phyloP scores from a whole-genome alignment of 768 basidiomycete species.

The Pholiota molesta region DNA sequence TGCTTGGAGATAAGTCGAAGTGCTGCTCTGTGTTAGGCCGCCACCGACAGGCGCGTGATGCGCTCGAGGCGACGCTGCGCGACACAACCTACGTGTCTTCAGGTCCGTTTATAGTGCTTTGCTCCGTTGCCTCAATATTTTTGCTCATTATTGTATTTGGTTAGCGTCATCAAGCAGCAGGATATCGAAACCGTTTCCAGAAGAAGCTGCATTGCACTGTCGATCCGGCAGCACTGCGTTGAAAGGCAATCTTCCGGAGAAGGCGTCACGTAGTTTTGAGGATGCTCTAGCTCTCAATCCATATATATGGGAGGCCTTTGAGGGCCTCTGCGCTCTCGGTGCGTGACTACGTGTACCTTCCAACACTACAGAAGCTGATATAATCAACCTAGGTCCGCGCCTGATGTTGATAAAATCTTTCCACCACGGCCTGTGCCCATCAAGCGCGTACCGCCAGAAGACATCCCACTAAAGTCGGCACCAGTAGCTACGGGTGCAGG shows the following conservation, averaged over 20 bases:
- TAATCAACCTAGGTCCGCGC: slow-evolving; percentile 55
- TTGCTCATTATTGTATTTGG: slow-evolving; percentile 17
- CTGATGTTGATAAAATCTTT: slow-evolving; percentile 74
- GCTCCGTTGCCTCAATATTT: slow-evolving; percentile 5
- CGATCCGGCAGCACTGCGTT: slow-evolving; percentile 75
- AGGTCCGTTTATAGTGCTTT: slow-evolving; percentile 45
- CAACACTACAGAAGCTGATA: slow-evolving; percentile 20
- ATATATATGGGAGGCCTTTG: slow-evolving; percentile 91
- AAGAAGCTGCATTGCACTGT: slow-evolving; percentile 76
- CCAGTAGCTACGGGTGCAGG: slow-evolving; percentile 68
- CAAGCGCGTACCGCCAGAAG: slow-evolving; percentile 57
- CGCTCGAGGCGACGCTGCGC: slow-evolving; percentile 63
- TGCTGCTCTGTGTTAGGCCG: slow-evolving; percentile 75
- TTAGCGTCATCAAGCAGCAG: slow-evolving; percentile 60
- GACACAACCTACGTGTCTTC: slow-evolving; percentile 55
- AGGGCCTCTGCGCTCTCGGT: slow-evolving; percentile 85
- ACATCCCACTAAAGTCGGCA: slow-evolving; percentile 43
- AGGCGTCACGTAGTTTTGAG: slow-evolving; percentile 71
- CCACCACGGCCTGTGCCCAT: slow-evolving; percentile 63
- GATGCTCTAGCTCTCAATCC: slow-evolving; percentile 75
- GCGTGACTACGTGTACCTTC: slow-evolving; percentile 24
- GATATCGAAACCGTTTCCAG: slow-evolving; percentile 62
- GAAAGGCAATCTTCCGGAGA: slow-evolving; percentile 77
- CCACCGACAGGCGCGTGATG: slow-evolving; percentile 76
- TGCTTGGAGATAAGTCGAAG: slow-evolving; percentile 82